Evolutionary conservation across 805 yeast genomes (phyloP).

Genomic region (Diddensiella santjacobensis): DNA sequence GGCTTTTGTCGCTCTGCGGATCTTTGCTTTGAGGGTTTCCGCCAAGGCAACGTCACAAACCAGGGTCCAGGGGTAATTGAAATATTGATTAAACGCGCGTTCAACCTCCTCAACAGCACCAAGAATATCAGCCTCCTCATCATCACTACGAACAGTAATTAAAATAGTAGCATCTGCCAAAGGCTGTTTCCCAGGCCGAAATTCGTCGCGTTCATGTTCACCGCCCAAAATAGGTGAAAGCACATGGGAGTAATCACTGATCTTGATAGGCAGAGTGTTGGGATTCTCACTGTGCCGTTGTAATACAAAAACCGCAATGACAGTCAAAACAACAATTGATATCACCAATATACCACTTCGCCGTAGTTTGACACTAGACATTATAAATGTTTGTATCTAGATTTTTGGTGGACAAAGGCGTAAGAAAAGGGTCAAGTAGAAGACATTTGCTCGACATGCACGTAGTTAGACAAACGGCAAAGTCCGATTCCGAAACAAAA

Average conservation of each 20-base stretch:
- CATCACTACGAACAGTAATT: constrained; percentile 62
- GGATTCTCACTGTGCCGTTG: not conserved
- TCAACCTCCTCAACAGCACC: constrained; percentile 60
- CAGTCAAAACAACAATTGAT: not conserved
- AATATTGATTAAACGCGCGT: constrained; percentile 59
- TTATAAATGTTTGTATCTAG: too few species aligned
- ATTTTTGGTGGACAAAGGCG: too few species aligned
- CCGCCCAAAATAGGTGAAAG: constrained; percentile 14
- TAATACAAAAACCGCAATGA: not conserved
- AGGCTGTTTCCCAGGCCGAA: constrained; percentile 6
- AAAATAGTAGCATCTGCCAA: constrained; percentile 70
- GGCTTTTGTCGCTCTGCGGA: constrained; percentile 41
- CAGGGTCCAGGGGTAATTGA: constrained; percentile 77
- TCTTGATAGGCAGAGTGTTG: not conserved
- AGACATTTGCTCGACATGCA: too few species aligned
- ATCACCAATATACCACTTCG: not conserved
- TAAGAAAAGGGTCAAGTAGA: too few species aligned
- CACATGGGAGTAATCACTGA: not conserved
- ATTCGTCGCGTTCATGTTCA: constrained; percentile 4
- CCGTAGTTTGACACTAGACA: not conserved
- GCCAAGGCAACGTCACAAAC: constrained; percentile 68
- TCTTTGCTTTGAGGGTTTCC: constrained; percentile 47
- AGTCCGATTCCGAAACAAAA: too few species aligned
- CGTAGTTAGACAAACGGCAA: too few species aligned
- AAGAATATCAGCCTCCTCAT: constrained; percentile 48